phyloP scores from a whole-genome alignment of 2,329 filamentous ascomycete genomes.

The Kalaharituber pfeilii region DNA sequence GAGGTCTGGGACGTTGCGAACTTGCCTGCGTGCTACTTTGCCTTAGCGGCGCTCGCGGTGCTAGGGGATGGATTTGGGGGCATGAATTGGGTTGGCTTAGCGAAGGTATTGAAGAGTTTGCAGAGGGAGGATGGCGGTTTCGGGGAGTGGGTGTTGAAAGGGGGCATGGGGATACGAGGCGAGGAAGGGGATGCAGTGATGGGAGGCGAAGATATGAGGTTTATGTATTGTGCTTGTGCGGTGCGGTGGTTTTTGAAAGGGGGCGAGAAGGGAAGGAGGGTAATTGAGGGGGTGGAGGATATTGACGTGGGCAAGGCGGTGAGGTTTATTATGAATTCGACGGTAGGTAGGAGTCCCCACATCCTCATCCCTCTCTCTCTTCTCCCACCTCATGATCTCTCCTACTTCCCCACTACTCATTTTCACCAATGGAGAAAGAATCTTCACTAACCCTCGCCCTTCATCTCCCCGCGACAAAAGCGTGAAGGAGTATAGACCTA shows the following conservation, averaged over 20 bases:
- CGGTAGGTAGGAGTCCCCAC: conserved; percentile 28
- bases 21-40: conserved; percentile 77
- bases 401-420: too few species aligned
- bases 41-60: conserved; percentile 53
- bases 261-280: conserved; percentile 31
- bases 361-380: not conserved
- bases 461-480: too few species aligned
- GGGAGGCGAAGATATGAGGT: conserved; percentile 69
- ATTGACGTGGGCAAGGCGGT: conserved; percentile 56
- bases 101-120: conserved; percentile 56
- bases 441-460: too few species aligned
- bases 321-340: conserved; percentile 49
- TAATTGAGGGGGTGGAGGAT: conserved; percentile 45
- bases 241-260: conserved; percentile 70
- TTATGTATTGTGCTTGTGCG: conserved; percentile 68
- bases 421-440: too few species aligned
- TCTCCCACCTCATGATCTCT: too few species aligned
- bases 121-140: conserved; percentile 82
- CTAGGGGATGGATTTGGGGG: conserved; percentile 40
- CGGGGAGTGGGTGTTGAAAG: conserved; percentile 40
- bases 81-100: conserved; percentile 48
- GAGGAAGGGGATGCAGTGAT: conserved; percentile 38
- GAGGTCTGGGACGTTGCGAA: conserved; percentile 53
- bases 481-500: conserved; percentile 42
- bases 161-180: conserved; percentile 37